Conservation (phyloP, 192 early-diverging fungal genomes). For the Coemansia sp. region DNA sequence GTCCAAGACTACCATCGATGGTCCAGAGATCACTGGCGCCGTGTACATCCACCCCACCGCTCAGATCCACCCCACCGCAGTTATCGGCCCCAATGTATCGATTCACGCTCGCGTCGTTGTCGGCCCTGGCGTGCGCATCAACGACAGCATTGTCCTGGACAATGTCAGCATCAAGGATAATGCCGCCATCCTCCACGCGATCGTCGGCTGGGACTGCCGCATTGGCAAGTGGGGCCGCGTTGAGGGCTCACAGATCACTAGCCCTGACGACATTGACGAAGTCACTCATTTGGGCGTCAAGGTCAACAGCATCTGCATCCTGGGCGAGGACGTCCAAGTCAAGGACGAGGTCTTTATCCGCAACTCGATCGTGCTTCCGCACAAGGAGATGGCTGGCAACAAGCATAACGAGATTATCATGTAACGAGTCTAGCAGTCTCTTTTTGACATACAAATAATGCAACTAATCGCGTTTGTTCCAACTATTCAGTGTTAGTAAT, state of each 20-base stretch:
- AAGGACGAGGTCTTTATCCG: constrained; percentile 93
- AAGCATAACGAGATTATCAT: constrained; percentile 96
- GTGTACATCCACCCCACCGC: constrained; percentile 97
- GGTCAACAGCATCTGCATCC: constrained; percentile 87
- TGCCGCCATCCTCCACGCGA: constrained; percentile 81
- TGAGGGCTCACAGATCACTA: constrained; percentile 76
- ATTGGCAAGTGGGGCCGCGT: constrained; percentile 93
- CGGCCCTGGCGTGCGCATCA: constrained; percentile 90
- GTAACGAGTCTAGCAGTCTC: constrained; percentile 53
- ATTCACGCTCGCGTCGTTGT: constrained; percentile 88
- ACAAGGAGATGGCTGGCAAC: constrained; percentile 90
- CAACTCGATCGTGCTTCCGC: constrained; percentile 96
- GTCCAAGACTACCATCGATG: constrained; percentile 28
- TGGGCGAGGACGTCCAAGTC: constrained; percentile 90
- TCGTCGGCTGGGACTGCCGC: constrained; percentile 93
- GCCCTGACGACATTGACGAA: constrained; percentile 68
- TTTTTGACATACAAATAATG: neutral
- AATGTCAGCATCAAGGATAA: constrained; percentile 89
- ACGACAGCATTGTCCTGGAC: constrained; percentile 93
- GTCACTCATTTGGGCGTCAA: constrained; percentile 87
- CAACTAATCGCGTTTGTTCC: neutral
- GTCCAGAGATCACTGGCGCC: constrained; percentile 83
- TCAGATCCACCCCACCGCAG: constrained; percentile 87
- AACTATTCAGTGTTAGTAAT: constrained; percentile 3
- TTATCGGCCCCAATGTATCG: constrained; percentile 95